phyloP scores from a whole-genome alignment of 2,329 filamentous ascomycete genomes.

The Dryadomyces quercus-mongolicae region DNA sequence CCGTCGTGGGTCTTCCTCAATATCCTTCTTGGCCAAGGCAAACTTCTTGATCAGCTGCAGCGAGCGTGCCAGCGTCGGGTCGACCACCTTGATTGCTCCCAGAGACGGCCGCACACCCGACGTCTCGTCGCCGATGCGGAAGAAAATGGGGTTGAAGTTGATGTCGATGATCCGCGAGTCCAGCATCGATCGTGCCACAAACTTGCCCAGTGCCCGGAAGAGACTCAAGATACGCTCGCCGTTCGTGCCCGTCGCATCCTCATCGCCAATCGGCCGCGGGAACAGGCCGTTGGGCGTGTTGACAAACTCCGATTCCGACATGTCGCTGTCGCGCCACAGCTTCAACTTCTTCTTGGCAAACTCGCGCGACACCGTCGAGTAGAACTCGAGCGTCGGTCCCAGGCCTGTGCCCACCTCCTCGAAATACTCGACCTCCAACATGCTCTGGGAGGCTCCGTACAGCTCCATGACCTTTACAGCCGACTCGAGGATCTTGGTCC shows the following conservation, averaged over 20 bases:
- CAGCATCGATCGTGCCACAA: conserved; percentile 95
- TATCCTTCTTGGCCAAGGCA: conserved; percentile 63
- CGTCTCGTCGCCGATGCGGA: conserved; percentile 72
- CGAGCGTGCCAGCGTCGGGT: conserved; percentile 74
- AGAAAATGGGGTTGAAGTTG: conserved; percentile 95
- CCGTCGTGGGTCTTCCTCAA: conserved; percentile 59
- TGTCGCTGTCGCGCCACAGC: conserved; percentile 89
- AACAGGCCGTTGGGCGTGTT: conserved; percentile 79
- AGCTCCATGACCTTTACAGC: conserved; percentile 98
- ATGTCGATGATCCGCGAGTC: conserved; percentile 97
- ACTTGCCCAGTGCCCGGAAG: conserved; percentile 91
- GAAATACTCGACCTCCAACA: conserved; percentile 96
- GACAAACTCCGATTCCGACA: conserved; percentile 61
- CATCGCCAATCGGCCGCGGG: conserved; percentile 76
- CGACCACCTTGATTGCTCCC: conserved; percentile 79
- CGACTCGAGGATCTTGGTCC: conserved; percentile 89
- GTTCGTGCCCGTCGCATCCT: conserved; percentile 60
- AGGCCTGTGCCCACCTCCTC: conserved; percentile 95
- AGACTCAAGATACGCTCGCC: conserved; percentile 81
- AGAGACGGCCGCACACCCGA: conserved; percentile 65
- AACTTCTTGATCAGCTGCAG: conserved; percentile 82
- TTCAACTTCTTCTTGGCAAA: conserved; percentile 96
- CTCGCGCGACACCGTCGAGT: conserved; percentile 92
- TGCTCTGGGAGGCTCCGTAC: conserved; percentile 91
- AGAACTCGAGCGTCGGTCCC: conserved; percentile 93